These are phyloP conservation scores for Tuber magnatum DNA, from an alignment of 495 filamentous ascomycete genomes.

Conservation along the genomic window DNA sequence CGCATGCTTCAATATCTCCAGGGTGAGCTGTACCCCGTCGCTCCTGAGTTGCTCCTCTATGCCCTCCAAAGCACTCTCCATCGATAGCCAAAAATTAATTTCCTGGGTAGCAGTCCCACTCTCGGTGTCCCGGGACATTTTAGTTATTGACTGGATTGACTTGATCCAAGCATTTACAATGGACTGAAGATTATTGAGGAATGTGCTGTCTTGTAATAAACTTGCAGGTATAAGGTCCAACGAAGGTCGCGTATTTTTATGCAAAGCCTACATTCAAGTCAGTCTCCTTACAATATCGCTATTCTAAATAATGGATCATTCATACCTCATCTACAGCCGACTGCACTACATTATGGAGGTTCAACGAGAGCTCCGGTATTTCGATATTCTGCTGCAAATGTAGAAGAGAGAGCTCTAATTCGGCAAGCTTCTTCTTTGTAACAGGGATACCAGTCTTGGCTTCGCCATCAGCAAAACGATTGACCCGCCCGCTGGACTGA, in stretches of 20 bases:
- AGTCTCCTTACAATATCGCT: constrained; percentile 3
- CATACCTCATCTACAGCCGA: constrained; percentile 60
- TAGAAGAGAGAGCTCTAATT: constrained; percentile 78
- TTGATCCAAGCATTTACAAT: constrained; percentile 96
- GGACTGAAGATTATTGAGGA: constrained; percentile 87
- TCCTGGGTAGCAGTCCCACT: constrained; percentile 90
- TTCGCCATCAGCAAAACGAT: constrained; percentile 57
- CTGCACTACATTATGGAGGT: constrained; percentile 80
- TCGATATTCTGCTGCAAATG: constrained; percentile 97
- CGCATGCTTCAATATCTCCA: constrained; percentile 87
- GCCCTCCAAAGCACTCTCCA: constrained; percentile 82
- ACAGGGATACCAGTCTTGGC: constrained; percentile 82
- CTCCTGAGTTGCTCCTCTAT: constrained; percentile 82
- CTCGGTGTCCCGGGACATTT: constrained; percentile 78
- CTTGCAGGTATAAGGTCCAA: constrained; percentile 66
- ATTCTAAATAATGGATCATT: constrained; percentile 6
- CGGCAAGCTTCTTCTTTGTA: constrained; percentile 89
- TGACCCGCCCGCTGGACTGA: constrained; percentile 55
- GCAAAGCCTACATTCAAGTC: constrained; percentile 47
- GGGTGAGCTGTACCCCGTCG: constrained; percentile 81
- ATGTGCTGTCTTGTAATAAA: constrained; percentile 72
- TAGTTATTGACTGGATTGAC: constrained; percentile 94
- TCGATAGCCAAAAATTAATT: constrained; percentile 96
- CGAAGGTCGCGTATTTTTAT: constrained; percentile 57
- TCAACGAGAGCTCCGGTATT: constrained; percentile 80